A percentile compares a stretch with the other conserved stretches of the same genome.
Evolutionary conservation across 768 basidiomycete genomes (phyloP).

Genomic region (Hericium rajendrae): DNA sequence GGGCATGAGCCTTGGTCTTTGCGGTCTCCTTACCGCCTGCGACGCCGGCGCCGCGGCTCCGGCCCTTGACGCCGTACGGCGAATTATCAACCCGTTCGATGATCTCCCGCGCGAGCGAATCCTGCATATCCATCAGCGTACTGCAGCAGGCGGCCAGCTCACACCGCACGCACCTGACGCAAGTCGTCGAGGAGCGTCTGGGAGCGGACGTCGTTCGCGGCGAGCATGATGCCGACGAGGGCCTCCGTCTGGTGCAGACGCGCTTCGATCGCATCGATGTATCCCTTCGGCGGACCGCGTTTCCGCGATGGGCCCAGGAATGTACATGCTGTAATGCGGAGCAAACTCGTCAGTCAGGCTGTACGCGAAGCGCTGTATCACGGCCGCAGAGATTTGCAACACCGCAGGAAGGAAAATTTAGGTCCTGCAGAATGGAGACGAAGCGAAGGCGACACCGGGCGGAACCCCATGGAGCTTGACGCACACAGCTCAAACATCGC

Average conservation of each 20-base stretch:
- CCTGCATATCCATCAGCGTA: constrained; percentile 28
- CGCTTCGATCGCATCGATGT: constrained; percentile 91
- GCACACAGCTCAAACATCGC: no score
- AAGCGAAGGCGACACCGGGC: no score
- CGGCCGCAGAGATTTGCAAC: constrained; percentile 3
- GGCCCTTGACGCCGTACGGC: constrained; percentile 67
- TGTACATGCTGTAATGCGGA: constrained; percentile 46
- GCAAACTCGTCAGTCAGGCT: not conserved
- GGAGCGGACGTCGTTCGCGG: constrained; percentile 31
- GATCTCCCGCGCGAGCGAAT: constrained; percentile 72
- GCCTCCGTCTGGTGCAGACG: constrained; percentile 88
- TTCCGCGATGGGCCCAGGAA: constrained; percentile 74
- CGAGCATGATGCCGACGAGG: constrained; percentile 71
- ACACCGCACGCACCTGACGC: constrained; percentile 21
- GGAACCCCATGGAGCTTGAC: no score
- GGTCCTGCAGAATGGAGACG: no score
- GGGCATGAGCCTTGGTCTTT: constrained; percentile 6
- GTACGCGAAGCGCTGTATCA: constrained; percentile 8
- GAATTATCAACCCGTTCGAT: constrained; percentile 74
- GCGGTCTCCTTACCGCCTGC: not conserved
- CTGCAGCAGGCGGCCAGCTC: constrained; percentile 17
- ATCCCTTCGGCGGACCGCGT: constrained; percentile 86
- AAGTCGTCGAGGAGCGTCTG: constrained; percentile 30
- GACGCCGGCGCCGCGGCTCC: constrained; percentile 31
- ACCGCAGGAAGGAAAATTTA: not conserved